Evolutionary conservation across 352 stramenopile species (phyloP), one percentile per base, ranked within the genome.

Genomic region (Nothophytophthora sp.): DNA sequence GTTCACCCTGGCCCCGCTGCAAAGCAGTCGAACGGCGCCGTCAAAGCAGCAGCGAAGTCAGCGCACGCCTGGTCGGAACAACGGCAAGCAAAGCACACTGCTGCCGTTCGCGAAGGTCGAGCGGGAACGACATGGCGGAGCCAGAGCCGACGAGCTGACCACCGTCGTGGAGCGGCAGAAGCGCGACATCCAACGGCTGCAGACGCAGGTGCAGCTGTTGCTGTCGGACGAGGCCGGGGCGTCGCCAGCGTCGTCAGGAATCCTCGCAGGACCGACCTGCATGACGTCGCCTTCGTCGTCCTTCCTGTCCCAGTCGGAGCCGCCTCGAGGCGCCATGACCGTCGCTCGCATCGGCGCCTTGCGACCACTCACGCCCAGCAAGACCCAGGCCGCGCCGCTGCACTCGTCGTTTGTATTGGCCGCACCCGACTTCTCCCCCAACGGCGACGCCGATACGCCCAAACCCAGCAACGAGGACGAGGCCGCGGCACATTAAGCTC

Each of bases 101-200:
- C 54, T 90, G n/a, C 78, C 76, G 10, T 92, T 88, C 37, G 54
- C 62, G 3, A 60, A 61, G 0, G 29, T 83, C 2, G 73, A 89
- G 38, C 62, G 67, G 27, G 53, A 60, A 0, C 55, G 56, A 4
- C 42, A 61, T 9, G 60, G 37, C 20, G 53, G 27, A 23, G 30
- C 48, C 2, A 75, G 70, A 23, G 39, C 53, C 11, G 67, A 85
- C 27, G 76, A 90, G 23, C 60, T 90, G 18, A 55, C 62, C 3
- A 49, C 47, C 3, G 52, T 81, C 1, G 58, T 90, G 2, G 66
- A 82, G 5, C 69, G 68, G n/a, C 82, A 90, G 43, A 82, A 74
- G 44, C 69, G 63, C 10, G 80, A 92, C 32, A 90, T 90, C 47
- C 68, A 88, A 39, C 77, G 76, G 0, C 52, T 92, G 4, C 78